Evolutionary conservation across 192 early-diverging fungal genomes (phyloP).

Genomic region (Jimgerdemannia flammicorona): DNA sequence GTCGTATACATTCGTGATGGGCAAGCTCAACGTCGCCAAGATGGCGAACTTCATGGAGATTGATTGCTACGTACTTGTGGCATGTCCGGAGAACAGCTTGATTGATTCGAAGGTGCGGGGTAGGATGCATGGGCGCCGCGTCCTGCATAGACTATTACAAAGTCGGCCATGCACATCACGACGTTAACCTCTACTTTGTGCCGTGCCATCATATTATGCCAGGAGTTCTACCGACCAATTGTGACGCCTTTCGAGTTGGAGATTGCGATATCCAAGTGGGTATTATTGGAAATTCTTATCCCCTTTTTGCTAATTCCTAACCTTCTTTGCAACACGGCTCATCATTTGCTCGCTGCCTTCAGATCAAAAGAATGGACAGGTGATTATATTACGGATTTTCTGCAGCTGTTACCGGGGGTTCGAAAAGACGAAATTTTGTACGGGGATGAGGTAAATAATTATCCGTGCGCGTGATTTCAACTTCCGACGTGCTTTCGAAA

Average conservation of each 20-base stretch:
- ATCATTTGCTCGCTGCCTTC: neutral
- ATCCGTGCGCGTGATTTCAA: too few relatives aligned
- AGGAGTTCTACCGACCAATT: conserved; percentile 86
- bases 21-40: conserved; percentile 94
- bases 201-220: neutral
- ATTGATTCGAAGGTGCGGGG: conserved; percentile 63
- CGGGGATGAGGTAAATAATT: conserved; percentile 21
- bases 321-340: too few relatives aligned
- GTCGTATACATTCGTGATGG: conserved; percentile 56
- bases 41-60: conserved; percentile 98
- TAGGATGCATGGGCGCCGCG: neutral
- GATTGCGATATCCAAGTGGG: conserved; percentile 63
- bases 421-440: conserved; percentile 28
- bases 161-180: too few relatives aligned
- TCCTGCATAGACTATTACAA: too few relatives aligned
- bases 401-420: conserved; percentile 46
- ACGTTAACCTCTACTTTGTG: too few relatives aligned
- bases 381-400: conserved; percentile 69
- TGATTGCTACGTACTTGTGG: conserved; percentile 86
- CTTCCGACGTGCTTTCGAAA: too few relatives aligned
- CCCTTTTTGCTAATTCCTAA: neutral
- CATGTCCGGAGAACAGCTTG: conserved; percentile 93
- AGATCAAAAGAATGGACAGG: conserved; percentile 67
- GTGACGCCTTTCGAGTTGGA: conserved; percentile 93
- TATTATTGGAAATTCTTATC: neutral